Evolutionary conservation across 2,329 filamentous ascomycete species (phyloP), one percentile per base, ranked within the genome.

Genomic region (Nemania abortiva): DNA sequence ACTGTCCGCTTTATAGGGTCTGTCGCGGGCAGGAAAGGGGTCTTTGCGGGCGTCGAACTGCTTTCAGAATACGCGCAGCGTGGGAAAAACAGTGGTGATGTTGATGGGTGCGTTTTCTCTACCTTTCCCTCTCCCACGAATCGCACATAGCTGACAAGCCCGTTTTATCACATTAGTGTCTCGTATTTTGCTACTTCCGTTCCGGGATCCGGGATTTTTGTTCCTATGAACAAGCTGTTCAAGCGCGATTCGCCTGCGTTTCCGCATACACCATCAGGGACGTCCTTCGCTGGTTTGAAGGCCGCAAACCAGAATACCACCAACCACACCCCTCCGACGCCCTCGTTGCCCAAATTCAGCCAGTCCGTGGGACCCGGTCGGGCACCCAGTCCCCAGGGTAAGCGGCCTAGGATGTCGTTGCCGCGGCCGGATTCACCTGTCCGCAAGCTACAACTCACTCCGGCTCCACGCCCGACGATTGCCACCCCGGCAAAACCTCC

Each of bases 41-140:
- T 89, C 22, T 99, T 99, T 84, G 94, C 93, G 37, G 96, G 96
- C 54, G 93, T 99, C 42, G 96, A 99, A 81, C 86, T 99, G 71
- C 89, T 91, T 76, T 84, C 88, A 62, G 92, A 97, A 74, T 97
- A 91, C 83, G 92, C 94, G 39, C 81, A 86, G 60, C 89, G 92
- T 78, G 96, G 96, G 39, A 99, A 99, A 85, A 99, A 99, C 78
- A 97, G 89, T 76, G 96, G 96, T 72, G 95, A 97, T 80, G 96
- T 98, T 63, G 95, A 98, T 74, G 96, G 95, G 93, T 95, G 86
- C 22, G 71, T 71, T 34, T 6, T 58, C 22, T 62, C 37, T 20
- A n/a, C 29, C 22, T 54, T 29, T 27, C 11, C 10, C 52, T 37
- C 55, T 64, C 50, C 50, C 52, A 20, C 65, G 73, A 73, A 68